Percentiles rank a stretch among this genome's conserved stretches.
Conservation (phyloP, 2,329 filamentous ascomycete species). For the Bipolaris oryzae region DNA sequence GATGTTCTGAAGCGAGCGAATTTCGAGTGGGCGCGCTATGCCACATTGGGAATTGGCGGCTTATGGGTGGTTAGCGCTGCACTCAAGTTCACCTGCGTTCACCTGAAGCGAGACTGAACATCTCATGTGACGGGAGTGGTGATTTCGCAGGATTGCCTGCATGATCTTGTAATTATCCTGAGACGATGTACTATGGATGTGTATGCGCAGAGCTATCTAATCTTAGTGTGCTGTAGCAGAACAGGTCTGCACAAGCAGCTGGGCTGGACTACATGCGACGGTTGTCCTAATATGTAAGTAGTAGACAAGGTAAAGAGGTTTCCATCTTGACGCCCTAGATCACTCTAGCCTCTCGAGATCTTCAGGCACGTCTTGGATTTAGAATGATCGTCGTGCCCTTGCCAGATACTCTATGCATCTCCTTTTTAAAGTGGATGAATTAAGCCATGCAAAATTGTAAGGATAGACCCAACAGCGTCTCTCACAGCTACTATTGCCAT, state of each 20-base stretch:
- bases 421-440: background rate
- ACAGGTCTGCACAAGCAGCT: background rate
- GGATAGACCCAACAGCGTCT: background rate
- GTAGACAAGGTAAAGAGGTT: background rate
- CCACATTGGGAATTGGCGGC: background rate
- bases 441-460: background rate
- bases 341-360: background rate
- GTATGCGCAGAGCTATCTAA: background rate
- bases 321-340: background rate
- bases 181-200: background rate
- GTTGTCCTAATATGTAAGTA: background rate
- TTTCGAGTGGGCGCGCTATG: slow-evolving; percentile 11
- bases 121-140: background rate
- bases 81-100: background rate
- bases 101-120: background rate
- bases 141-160: background rate
- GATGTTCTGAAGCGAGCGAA: slow-evolving; percentile 9
- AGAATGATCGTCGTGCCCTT: background rate
- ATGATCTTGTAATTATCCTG: background rate
- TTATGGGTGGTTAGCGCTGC: background rate
- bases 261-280: background rate
- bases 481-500: background rate
- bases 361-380: background rate
- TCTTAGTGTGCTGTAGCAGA: background rate
- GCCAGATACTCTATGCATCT: background rate